Percentiles rank a stretch among this genome's conserved stretches.
Evolutionary conservation across 2,329 filamentous ascomycete genomes (phyloP).

Genomic region (Fusarium albosuccineum): DNA sequence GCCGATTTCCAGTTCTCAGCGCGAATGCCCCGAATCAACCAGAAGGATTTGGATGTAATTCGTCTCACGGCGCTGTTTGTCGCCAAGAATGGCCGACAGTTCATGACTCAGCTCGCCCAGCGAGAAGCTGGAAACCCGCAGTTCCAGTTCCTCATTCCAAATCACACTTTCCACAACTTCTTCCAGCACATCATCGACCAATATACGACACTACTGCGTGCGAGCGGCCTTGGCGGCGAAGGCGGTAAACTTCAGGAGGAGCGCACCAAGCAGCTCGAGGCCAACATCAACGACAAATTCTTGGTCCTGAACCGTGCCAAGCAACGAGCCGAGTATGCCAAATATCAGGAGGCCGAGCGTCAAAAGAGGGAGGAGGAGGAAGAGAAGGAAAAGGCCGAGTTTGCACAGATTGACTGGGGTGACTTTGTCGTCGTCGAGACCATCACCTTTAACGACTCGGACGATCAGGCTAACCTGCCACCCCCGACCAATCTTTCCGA

Average conservation of each 20-base stretch:
- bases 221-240: constrained; percentile 74
- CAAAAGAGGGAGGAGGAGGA: constrained; percentile 89
- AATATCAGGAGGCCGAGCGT: constrained; percentile 86
- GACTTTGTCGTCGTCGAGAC: constrained; percentile 97
- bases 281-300: constrained; percentile 83
- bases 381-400: constrained; percentile 80
- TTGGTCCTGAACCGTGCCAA: constrained; percentile 84
- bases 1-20: constrained; percentile 93
- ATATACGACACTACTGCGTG: constrained; percentile 83
- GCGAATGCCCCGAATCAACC: constrained; percentile 96
- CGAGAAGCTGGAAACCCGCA: constrained; percentile 91
- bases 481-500: constrained; percentile 91
- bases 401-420: constrained; percentile 96
- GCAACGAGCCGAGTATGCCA: constrained; percentile 88
- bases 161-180: constrained; percentile 96
- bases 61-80: constrained; percentile 89
- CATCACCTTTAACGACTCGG: constrained; percentile 88
- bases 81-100: constrained; percentile 91
- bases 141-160: constrained; percentile 95
- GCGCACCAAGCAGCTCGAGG: constrained; percentile 78
- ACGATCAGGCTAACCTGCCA: constrained; percentile 88
- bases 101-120: constrained; percentile 90
- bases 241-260: constrained; percentile 78
- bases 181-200: constrained; percentile 94
- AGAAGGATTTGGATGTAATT: constrained; percentile 85